phyloP scores from a whole-genome alignment of 2,329 filamentous ascomycete genomes.

The Decorospora gaudefroyi region DNA sequence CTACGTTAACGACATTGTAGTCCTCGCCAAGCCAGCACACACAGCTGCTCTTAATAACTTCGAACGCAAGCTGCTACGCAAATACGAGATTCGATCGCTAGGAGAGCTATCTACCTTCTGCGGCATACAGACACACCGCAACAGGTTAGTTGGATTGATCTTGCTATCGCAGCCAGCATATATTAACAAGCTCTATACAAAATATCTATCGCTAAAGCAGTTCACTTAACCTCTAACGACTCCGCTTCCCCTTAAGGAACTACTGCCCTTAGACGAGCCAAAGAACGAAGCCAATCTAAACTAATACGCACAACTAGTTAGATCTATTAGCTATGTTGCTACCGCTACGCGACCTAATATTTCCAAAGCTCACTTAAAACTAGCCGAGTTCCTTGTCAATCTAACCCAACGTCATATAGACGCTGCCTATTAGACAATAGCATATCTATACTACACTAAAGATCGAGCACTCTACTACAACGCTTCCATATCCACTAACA shows the following conservation, averaged over 20 bases:
- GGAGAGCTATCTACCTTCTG: constrained; percentile 2
- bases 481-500: not conserved
- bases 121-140: constrained; percentile 1
- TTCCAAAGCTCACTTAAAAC: constrained; percentile 17
- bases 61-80: constrained; percentile 1
- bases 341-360: constrained; percentile 22
- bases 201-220: constrained; percentile 3
- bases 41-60: constrained; percentile 2
- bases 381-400: constrained; percentile 24
- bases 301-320: constrained; percentile 12
- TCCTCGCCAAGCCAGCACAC: constrained; percentile 1
- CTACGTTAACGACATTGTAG: constrained; percentile 2
- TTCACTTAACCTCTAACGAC: constrained; percentile 2
- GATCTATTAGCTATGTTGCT: constrained; percentile 22
- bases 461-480: constrained; percentile 12
- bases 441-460: constrained; percentile 16
- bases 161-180: constrained; percentile 5
- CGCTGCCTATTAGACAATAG: constrained; percentile 14
- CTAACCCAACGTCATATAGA: constrained; percentile 16
- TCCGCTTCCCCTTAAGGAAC: constrained; percentile 4
- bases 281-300: constrained; percentile 15
- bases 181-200: not conserved
- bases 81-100: constrained; percentile 4
- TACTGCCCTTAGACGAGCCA: constrained; percentile 12
- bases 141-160: not conserved